Conservation (phyloP, 768 basidiomycete genomes). For the Rhodosporidiobolus sp. region DNA sequence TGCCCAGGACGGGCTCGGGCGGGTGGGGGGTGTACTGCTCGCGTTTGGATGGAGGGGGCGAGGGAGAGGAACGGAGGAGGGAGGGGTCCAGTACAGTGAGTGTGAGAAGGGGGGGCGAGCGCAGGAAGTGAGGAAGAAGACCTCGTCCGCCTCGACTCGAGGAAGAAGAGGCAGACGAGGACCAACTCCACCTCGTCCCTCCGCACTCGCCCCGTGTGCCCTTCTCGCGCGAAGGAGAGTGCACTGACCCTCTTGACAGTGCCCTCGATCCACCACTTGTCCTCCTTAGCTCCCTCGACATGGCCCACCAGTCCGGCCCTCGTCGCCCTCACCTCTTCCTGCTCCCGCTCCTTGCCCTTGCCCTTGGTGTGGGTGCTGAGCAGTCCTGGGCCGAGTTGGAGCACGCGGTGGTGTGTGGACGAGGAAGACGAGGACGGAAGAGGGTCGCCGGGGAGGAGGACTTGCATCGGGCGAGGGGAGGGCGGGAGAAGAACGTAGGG, state of each 20-base stretch:
- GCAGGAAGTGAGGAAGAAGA: too few relatives aligned
- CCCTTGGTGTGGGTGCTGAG: slow-evolving; percentile 52
- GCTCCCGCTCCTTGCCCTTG: slow-evolving; percentile 56
- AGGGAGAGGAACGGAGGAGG: neutral
- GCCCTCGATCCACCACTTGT: slow-evolving; percentile 84
- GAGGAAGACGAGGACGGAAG: slow-evolving; percentile 55
- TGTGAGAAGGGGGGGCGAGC: neutral
- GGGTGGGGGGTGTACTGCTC: slow-evolving; percentile 29
- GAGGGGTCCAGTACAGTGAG: neutral
- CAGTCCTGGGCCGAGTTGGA: slow-evolving; percentile 48
- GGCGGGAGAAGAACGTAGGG: neutral
- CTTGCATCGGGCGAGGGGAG: slow-evolving; percentile 19
- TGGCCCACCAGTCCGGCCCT: slow-evolving; percentile 21
- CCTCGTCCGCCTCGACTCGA: neutral
- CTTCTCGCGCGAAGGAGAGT: neutral
- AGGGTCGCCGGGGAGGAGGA: slow-evolving; percentile 76
- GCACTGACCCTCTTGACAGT: slow-evolving; percentile 75
- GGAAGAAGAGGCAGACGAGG: neutral
- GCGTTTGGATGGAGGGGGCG: slow-evolving; percentile 5
- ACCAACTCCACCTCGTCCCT: neutral
- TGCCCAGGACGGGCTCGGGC: slow-evolving; percentile 77
- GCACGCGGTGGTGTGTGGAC: neutral
- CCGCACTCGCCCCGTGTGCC: neutral
- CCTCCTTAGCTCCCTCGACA: slow-evolving; percentile 41
- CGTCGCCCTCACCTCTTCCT: neutral